Evolutionary conservation across 2,329 filamentous ascomycete species (phyloP), one percentile per base, ranked within the genome.

Genomic region (Colletotrichum shisoi): DNA sequence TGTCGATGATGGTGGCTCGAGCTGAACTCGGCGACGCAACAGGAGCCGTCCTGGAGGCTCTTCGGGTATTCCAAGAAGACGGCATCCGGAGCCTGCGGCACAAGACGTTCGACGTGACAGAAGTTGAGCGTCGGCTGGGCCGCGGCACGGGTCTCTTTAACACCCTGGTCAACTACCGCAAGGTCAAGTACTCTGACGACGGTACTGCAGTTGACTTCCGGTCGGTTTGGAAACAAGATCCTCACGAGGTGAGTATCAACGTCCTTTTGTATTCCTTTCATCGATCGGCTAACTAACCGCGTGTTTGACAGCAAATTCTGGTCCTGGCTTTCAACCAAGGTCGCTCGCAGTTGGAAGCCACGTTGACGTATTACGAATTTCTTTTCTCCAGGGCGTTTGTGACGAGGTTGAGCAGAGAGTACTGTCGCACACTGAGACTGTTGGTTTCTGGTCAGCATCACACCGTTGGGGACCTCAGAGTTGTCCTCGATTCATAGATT

Each of bases 151-250:
- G 60, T 8, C 34, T 67, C 5, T 58, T 67, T 34, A 63, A 63
- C 1, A 63, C 60, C 0, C 31, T 67, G 4, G 60, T 67, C 31
- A 67, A 67, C 2, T 54, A 53, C 21, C 7, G 64, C 3, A 67
- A 63, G 3, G 53, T 58, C 24, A 63, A 48, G 46, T 67, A 58
- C 27, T 57, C 48, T 0, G 52, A 31, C 19, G 39, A 19, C 0
- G 5, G 19, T 12, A 2, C 21, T 7, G 45, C 45, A 8, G 45
- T 51, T 0, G 52, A 46, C 2, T 67, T 57, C 13, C 59, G 46
- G 1, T 63, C 63, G 0, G 40, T 57, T 7, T 63, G 63, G 63
- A 63, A 67, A 17, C 63, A 67, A 4, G 63, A 67, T 37, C 63
- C 63, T 9, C 63, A 67, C n/a, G 63, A 67, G 44, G 63, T 62